Evolutionary conservation across 2,329 filamentous ascomycete genomes (phyloP).

Genomic region (Corynespora cassiicola): DNA sequence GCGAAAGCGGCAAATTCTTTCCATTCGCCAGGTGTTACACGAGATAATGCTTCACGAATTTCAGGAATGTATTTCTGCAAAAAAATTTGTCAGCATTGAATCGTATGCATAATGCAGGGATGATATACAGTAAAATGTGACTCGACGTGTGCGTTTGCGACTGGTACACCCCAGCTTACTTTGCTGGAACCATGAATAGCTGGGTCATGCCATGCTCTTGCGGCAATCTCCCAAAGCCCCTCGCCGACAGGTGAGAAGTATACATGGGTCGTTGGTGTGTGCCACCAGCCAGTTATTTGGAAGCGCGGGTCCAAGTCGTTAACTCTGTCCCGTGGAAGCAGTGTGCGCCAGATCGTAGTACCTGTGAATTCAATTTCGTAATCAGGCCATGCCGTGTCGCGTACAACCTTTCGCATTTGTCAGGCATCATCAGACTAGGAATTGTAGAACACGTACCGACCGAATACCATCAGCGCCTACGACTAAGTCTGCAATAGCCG

Average conservation of each 20-base stretch:
- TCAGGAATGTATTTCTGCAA: slow-evolving; percentile 52
- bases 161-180: slow-evolving; percentile 48
- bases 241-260: slow-evolving; percentile 46
- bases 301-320: slow-evolving; percentile 38
- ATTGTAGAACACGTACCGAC: slow-evolving; percentile 58
- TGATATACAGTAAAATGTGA: slow-evolving; percentile 42
- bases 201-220: slow-evolving; percentile 42
- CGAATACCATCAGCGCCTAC: slow-evolving; percentile 50
- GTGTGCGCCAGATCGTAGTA: slow-evolving; percentile 56
- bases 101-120: not conserved
- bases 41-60: slow-evolving; percentile 47
- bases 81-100: no score
- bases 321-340: slow-evolving; percentile 45
- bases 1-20: slow-evolving; percentile 58
- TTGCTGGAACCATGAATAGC: slow-evolving; percentile 32
- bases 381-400: slow-evolving; percentile 49
- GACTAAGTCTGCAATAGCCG: slow-evolving; percentile 51
- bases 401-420: slow-evolving; percentile 43
- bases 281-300: slow-evolving; percentile 53
- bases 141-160: slow-evolving; percentile 45
- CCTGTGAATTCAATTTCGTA: slow-evolving; percentile 57
- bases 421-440: not conserved
- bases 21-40: slow-evolving; percentile 50
- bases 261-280: slow-evolving; percentile 50
- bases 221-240: slow-evolving; percentile 49